Evolutionary conservation across 2,329 filamentous ascomycete genomes (phyloP).

Genomic region (Verticillium nubilum): DNA sequence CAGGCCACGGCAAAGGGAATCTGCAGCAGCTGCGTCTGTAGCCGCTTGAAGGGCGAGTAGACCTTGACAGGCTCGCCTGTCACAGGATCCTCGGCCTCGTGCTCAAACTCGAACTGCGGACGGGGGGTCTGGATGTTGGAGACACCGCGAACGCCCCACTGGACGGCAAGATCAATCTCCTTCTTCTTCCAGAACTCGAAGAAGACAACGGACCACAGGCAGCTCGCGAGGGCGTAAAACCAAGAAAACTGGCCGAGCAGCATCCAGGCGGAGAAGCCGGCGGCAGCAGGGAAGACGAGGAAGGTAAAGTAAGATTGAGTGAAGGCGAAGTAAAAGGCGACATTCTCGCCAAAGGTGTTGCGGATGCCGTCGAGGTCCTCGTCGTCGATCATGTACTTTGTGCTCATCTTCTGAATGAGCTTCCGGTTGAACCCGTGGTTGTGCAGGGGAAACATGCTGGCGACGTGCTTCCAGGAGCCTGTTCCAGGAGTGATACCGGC

Average conservation of each 20-base stretch:
- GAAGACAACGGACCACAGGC: slow-evolving; percentile 84
- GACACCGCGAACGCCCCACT: slow-evolving; percentile 85
- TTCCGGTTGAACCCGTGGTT: slow-evolving; percentile 68
- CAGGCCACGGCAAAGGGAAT: slow-evolving; percentile 79
- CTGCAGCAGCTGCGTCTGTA: slow-evolving; percentile 73
- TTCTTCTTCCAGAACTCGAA: slow-evolving; percentile 97
- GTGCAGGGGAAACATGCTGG: slow-evolving; percentile 73
- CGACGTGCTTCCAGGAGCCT: slow-evolving; percentile 67
- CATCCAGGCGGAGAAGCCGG: slow-evolving; percentile 73
- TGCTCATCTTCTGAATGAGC: slow-evolving; percentile 71
- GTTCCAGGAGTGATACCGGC: slow-evolving; percentile 68
- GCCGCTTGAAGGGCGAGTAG: slow-evolving; percentile 70
- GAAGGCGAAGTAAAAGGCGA: slow-evolving; percentile 95
- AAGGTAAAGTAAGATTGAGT: slow-evolving; percentile 86
- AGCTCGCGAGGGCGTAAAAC: slow-evolving; percentile 71
- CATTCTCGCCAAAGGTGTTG: slow-evolving; percentile 72
- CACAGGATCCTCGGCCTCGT: slow-evolving; percentile 69
- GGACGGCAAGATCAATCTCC: slow-evolving; percentile 76
- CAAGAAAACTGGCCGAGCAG: slow-evolving; percentile 81
- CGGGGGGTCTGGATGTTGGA: slow-evolving; percentile 75
- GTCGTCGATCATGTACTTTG: slow-evolving; percentile 61
- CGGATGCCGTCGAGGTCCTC: slow-evolving; percentile 69
- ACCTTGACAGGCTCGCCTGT: slow-evolving; percentile 74
- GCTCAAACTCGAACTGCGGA: slow-evolving; percentile 73
- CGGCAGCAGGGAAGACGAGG: slow-evolving; percentile 71